These are phyloP conservation scores for Chondrus crispus DNA, from an alignment of 23 red algal species.

Conservation along the genomic window DNA sequence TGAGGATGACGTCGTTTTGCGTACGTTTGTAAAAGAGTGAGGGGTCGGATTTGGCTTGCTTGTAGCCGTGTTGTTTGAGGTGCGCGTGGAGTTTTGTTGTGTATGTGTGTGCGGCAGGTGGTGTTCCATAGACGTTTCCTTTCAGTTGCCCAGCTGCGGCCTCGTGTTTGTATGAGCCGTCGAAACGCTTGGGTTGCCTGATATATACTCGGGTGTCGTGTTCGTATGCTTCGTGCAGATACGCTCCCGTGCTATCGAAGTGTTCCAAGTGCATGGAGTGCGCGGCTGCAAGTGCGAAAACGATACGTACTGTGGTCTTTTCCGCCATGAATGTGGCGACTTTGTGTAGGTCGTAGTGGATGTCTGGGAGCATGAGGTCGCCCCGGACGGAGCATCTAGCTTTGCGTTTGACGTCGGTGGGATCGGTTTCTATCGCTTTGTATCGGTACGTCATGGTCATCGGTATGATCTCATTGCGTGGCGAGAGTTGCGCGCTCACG, in stretches of 20 bases:
- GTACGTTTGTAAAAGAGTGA: no score
- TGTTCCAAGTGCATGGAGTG: not conserved
- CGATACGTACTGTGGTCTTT: not conserved
- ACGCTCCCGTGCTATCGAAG: conserved; percentile 16
- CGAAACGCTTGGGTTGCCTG: not conserved
- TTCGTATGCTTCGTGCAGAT: not conserved
- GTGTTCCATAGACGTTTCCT: not conserved
- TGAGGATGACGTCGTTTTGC: no score
- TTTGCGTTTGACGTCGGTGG: not conserved
- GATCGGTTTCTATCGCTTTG: not conserved
- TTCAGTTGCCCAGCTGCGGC: not conserved
- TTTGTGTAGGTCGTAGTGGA: conserved; percentile 11
- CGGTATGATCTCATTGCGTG: not conserved
- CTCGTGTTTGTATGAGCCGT: not conserved
- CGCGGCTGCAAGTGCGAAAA: not conserved
- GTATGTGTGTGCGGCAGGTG: not conserved
- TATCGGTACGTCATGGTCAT: conserved; percentile 31
- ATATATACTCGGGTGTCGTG: not conserved
- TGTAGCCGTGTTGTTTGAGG: no score
- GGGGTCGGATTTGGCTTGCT: no score
- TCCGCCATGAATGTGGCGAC: not conserved
- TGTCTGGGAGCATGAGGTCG: not conserved
- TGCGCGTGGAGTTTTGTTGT: no score
- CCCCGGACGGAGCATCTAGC: conserved; percentile 3
- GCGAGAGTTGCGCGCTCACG: not conserved